These are phyloP conservation scores for Sclerotinia glacialis DNA, from an alignment of 2,329 filamentous ascomycete genomes.

Conservation along the genomic window DNA sequence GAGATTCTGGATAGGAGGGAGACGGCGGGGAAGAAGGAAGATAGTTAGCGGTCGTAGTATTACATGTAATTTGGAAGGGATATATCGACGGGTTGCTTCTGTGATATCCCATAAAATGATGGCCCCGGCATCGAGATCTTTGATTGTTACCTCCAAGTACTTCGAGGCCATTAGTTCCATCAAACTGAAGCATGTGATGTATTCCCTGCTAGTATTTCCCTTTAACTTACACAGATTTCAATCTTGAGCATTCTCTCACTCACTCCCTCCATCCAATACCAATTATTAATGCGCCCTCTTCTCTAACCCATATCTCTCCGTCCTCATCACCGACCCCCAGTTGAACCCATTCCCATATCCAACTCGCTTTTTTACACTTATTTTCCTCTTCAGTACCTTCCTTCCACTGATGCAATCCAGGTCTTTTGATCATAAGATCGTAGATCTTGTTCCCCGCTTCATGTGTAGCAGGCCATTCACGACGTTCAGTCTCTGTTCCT, in stretches of 20 bases:
- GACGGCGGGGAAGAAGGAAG: slow-evolving; percentile 26
- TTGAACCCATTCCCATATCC: slow-evolving; percentile 10
- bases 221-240: too few species aligned
- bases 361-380: neutral
- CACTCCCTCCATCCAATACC: neutral
- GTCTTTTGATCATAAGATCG: neutral
- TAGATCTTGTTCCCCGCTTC: neutral
- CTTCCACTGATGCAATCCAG: neutral
- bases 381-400: neutral
- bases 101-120: neutral
- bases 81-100: neutral
- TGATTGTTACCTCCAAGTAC: neutral
- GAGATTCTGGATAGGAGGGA: slow-evolving; percentile 71
- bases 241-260: too few species aligned
- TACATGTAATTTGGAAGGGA: neutral
- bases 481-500: neutral
- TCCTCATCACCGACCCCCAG: neutral
- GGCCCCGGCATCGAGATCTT: neutral
- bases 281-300: slow-evolving; percentile 5
- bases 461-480: neutral
- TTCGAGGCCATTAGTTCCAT: neutral
- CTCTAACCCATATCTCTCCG: neutral
- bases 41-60: neutral
- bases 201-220: too few species aligned
- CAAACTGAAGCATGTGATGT: neutral